Evolutionary conservation across 2,329 filamentous ascomycete genomes (phyloP), one percentile per base, ranked within the genome.

Genomic region (Passalora sequoiae): DNA sequence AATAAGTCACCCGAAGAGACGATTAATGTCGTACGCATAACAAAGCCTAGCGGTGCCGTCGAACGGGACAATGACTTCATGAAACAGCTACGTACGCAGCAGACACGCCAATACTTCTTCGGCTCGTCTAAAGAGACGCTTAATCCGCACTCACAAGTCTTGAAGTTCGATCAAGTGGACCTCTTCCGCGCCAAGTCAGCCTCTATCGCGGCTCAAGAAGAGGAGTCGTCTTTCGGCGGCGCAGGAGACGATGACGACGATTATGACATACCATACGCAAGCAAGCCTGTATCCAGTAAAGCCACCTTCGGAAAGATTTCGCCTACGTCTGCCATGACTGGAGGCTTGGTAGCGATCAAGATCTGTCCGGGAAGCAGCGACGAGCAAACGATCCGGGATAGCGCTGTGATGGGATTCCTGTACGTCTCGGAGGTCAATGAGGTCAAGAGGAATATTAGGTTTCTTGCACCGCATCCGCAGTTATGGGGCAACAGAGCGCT

Each of bases 101-200:
- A 85, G 38, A 89, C 96, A 40, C 84, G 85, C 54, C 84, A 89
- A 56, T 98, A 98, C 66, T 98, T 98, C 70, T 98, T 96, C 62
- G 92, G 92, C 7, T 84, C 86, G 50, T 68, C 52, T 1, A 61
- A 61, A 38, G 78, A 84, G 45, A 84, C 86, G 0, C 72, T 98
- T 2, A 92, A 86, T 33, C 92, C 92, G 0, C 85, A 89, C 57
- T 94, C 88, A 5, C 87, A 94, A 58, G 84, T 85, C 46, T 79
- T 94, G 4, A 83, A 88, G 50, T 92, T 89, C 61, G 75, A 80
- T 46, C 78, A 81, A 6, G 64, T 96, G 28, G 74, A 79, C 2
- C 76, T 97, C 31, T 95, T 73, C 63, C 43, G 54, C 20, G 47
- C 59, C 20, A 58, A 55, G 31, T 52, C 57, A 3, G 46, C 47